Conservation (phyloP, 108 stramenopile genomes). For the Stephanodiscus triporus region DNA sequence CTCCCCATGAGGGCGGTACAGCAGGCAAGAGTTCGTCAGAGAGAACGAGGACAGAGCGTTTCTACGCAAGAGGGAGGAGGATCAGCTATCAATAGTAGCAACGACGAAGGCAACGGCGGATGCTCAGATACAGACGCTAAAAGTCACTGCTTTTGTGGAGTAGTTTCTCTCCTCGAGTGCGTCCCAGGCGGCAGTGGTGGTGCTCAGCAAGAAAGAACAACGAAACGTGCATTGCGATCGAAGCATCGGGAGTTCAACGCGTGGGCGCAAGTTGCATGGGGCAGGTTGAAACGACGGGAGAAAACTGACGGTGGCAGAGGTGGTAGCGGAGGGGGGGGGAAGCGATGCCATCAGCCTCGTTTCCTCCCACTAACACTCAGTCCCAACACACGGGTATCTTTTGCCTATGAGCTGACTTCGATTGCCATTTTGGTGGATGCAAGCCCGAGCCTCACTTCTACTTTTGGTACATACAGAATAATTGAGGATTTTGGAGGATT, state of each 20-base stretch:
- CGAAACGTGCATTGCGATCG: conserved; percentile 46
- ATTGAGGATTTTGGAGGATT: conserved; percentile 9
- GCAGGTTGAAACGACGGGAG: conserved; percentile 20
- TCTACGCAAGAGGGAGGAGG: conserved; percentile 21
- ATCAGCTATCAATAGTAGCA: neutral
- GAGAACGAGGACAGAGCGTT: conserved; percentile 30
- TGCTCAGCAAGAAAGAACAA: conserved; percentile 35
- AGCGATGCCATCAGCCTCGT: conserved; percentile 64
- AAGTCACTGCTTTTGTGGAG: conserved; percentile 56
- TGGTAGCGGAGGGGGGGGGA: neutral
- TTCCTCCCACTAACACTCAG: conserved; percentile 65
- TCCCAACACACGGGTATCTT: conserved; percentile 69
- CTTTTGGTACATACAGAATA: conserved; percentile 49
- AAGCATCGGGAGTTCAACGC: conserved; percentile 65
- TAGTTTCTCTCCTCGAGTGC: conserved; percentile 71
- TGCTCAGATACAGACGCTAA: too few species aligned
- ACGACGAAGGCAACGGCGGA: neutral
- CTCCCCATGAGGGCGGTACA: conserved; percentile 18
- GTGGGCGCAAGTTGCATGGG: conserved; percentile 47
- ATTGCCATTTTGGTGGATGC: conserved; percentile 87
- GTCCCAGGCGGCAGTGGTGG: conserved; percentile 27
- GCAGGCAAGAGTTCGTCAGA: conserved; percentile 12
- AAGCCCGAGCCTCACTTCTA: conserved; percentile 71
- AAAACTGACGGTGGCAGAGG: conserved; percentile 3
- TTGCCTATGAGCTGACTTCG: conserved; percentile 79